Evolutionary conservation across 2,329 filamentous ascomycete genomes (phyloP), one percentile per base, ranked within the genome.

Genomic region (Penicillium sp.): DNA sequence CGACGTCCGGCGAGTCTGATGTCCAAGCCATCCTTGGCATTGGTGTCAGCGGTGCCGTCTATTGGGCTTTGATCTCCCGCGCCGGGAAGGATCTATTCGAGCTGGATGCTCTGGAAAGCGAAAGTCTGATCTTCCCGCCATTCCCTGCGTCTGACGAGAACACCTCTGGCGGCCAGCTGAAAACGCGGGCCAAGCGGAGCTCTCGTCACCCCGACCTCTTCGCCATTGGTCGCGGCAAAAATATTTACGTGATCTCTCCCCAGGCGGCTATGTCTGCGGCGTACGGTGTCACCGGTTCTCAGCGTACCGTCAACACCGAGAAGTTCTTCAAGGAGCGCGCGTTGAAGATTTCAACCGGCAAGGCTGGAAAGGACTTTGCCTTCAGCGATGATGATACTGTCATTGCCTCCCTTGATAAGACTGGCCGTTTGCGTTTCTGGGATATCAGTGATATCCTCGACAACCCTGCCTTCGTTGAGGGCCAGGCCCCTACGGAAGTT

Each of bases 311-410:
- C 61, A 90, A 97, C 72, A 95, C 91, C 0, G 92, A 96, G 73
- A 90, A 87, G 71, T 92, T 96, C 63, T 86, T 95, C 65, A 88
- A 89, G 71, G 89, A 97, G 72, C 93, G 91, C 70, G 90, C 90
- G 50, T 81, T 98, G 65, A 96, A 93, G 78, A 96, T 99, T 77
- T 92, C 94, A 67, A 98, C 93, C 62, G 95, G 94, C 67, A 99
- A 99, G 81, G 94, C 95, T 65, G 95, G 93, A 63, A 99, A 99
- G 77, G 95, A 99, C 75, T 99, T 99, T 74, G 90, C 89, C 49
- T 99, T 99, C 78, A 97, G 94, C 76, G 93, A 96, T 75, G 95
- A 99, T 75, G 95, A 99, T 75, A 91, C 89, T 1, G 88, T 94
- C 41, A 92, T 99, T 67, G 93, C 96, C 49, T 97, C 94, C 50